These are phyloP conservation scores for Stachybotrys chlorohalonatus DNA, from an alignment of 2,329 filamentous ascomycete species.

Conservation along the genomic window DNA sequence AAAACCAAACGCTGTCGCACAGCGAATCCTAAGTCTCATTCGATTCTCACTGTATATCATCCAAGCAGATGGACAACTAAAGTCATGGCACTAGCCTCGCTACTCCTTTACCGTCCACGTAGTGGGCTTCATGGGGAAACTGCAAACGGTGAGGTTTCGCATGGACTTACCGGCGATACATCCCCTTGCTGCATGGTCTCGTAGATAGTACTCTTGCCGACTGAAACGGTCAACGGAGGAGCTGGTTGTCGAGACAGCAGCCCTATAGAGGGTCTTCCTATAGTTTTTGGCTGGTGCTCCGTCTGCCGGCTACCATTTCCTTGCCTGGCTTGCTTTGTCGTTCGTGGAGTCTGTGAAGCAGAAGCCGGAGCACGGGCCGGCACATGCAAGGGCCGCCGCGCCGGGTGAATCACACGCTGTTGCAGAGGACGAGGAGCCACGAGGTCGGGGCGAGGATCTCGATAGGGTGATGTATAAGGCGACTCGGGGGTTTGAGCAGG, in stretches of 20 bases:
- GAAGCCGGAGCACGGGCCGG: background rate
- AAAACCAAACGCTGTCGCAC: too few relatives aligned
- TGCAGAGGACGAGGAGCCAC: background rate
- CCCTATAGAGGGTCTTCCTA: background rate
- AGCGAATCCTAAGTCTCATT: too few relatives aligned
- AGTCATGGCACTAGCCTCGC: too few relatives aligned
- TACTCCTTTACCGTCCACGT: too few relatives aligned
- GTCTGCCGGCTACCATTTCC: background rate
- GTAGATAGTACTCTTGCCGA: background rate
- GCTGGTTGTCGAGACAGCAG: background rate
- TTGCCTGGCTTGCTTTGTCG: background rate
- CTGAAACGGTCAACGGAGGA: background rate
- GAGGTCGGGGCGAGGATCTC: background rate
- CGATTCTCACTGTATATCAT: too few relatives aligned
- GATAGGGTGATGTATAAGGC: background rate
- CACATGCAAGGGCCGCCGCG: background rate
- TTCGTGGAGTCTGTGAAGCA: background rate
- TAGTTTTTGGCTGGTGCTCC: background rate
- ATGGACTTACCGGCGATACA: background rate
- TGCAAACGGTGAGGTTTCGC: background rate
- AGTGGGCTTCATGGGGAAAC: background rate
- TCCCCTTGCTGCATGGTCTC: background rate
- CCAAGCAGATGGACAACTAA: too few relatives aligned
- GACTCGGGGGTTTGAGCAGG: too few relatives aligned
- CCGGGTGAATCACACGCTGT: background rate